Conservation (phyloP, 306 rosid genomes). For the peach (Prunus persica) region DNA sequence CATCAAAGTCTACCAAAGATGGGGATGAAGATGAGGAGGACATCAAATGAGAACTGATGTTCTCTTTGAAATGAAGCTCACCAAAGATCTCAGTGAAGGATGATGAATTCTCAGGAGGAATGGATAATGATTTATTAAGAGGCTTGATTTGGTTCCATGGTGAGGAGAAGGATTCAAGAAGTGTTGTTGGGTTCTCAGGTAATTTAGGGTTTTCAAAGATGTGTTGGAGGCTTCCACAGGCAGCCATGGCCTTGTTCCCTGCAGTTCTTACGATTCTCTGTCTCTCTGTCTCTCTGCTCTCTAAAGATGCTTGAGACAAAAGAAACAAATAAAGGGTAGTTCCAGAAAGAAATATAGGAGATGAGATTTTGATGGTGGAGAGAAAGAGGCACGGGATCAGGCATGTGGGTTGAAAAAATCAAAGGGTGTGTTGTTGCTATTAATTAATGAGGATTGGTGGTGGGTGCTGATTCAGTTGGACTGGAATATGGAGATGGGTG, state of each 20-base stretch:
- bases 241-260: conserved; percentile 52
- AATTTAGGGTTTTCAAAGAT: conserved; percentile 61
- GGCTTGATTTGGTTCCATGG: conserved; percentile 58
- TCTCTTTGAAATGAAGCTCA: conserved; percentile 77
- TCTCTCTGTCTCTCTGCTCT: not conserved
- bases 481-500: conserved; percentile 35
- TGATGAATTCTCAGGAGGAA: not conserved
- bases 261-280: not conserved
- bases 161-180: conserved; percentile 57
- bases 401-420: conserved; percentile 38
- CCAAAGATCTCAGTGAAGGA: conserved; percentile 83
- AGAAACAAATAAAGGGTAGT: not conserved
- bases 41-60: conserved; percentile 6
- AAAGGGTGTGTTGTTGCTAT: conserved; percentile 25
- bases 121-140: not conserved
- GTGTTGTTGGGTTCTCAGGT: conserved; percentile 50
- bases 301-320: not conserved
- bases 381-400: conserved; percentile 44
- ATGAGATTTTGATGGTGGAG: conserved; percentile 24
- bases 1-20: conserved; percentile 16
- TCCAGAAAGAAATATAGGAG: not conserved
- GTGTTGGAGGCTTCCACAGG: conserved; percentile 66
- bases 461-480: not conserved
- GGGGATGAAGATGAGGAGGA: conserved; percentile 23
- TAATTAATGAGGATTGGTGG: conserved; percentile 29